These are phyloP conservation scores for Gyromitra esculenta DNA, from an alignment of 2,329 filamentous ascomycete genomes.

Conservation along the genomic window DNA sequence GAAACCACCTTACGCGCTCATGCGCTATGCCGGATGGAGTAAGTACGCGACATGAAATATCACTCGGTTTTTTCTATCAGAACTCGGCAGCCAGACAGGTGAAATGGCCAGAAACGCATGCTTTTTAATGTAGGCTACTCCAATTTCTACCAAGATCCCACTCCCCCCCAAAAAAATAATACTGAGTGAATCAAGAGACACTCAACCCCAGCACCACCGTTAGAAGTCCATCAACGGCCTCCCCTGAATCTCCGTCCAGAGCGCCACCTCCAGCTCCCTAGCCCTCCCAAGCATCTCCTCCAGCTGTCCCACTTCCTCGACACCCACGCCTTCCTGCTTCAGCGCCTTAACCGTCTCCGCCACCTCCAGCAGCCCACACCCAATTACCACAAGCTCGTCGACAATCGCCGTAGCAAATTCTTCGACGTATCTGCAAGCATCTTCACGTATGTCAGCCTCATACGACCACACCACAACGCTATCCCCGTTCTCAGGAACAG, in stretches of 20 bases:
- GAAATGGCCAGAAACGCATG: too few relatives aligned
- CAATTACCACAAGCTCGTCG: background rate
- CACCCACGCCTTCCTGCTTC: background rate
- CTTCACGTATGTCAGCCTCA: background rate
- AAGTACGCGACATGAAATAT: background rate
- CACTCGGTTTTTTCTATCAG: background rate
- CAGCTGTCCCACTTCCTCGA: background rate
- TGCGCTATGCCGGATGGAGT: constrained; percentile 6
- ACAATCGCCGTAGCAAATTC: background rate
- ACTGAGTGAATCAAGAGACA: too few relatives aligned
- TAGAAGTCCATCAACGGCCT: background rate
- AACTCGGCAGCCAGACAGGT: too few relatives aligned
- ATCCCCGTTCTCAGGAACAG: background rate
- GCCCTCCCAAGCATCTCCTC: background rate
- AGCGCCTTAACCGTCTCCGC: background rate
- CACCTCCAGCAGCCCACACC: background rate
- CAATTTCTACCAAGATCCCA: background rate
- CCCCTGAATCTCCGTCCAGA: constrained; percentile 3
- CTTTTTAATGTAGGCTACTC: background rate
- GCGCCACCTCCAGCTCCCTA: background rate
- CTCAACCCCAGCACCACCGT: too few relatives aligned
- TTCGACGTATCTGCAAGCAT: background rate
- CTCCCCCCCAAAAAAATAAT: too few relatives aligned
- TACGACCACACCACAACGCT: background rate
- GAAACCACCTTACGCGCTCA: constrained; percentile 25